A percentile compares a stretch with the other conserved stretches of the same genome.
Conservation (phyloP, 169 alveolate species). For the Plasmodium reichenowi region DNA sequence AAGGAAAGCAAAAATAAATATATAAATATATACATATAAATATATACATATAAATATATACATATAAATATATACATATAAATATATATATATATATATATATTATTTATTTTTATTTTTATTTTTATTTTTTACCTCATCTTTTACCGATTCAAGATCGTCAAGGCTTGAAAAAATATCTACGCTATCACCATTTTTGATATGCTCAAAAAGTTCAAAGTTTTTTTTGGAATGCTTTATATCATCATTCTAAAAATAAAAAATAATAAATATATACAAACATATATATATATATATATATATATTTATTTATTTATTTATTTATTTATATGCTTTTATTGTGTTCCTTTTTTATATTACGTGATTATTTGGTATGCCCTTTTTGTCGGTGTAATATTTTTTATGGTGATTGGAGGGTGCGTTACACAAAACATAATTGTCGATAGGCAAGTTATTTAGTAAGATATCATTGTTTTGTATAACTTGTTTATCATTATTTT, state of each 20-base stretch:
- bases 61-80: background rate
- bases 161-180: slow-evolving; percentile 71
- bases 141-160: slow-evolving; percentile 20
- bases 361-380: slow-evolving; percentile 61
- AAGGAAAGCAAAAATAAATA: background rate
- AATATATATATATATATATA: background rate
- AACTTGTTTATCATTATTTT: background rate
- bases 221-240: slow-evolving; percentile 24
- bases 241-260: slow-evolving; percentile 25
- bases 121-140: slow-evolving; percentile 2
- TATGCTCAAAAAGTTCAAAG: slow-evolving; percentile 18
- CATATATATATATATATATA: too few species aligned
- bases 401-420: background rate
- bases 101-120: background rate
- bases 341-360: background rate
- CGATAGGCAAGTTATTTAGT: background rate
- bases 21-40: background rate
- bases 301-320: too few species aligned
- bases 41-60: background rate
- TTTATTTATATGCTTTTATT: too few species aligned
- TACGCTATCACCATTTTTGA: slow-evolving; percentile 65
- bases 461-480: slow-evolving; percentile 3
- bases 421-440: background rate
- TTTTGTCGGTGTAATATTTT: slow-evolving; percentile 33
- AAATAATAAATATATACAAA: background rate